These are phyloP conservation scores for Helotiales sp. DNA, from an alignment of 2,329 filamentous ascomycete species.

Conservation along the genomic window DNA sequence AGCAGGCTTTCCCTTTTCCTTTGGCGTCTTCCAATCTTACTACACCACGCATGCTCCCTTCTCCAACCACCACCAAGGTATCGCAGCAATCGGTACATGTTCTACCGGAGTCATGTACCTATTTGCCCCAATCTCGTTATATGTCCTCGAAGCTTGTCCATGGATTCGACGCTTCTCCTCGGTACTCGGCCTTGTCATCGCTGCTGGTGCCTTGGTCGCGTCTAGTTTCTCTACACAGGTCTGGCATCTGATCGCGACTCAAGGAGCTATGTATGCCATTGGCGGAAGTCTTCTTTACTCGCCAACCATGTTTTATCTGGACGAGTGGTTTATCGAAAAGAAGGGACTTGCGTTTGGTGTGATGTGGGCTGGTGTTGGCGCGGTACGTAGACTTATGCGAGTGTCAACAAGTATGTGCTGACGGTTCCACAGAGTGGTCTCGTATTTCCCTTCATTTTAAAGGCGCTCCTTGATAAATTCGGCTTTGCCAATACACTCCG, in stretches of 20 bases:
- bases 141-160: constrained; percentile 39
- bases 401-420: constrained; percentile 45
- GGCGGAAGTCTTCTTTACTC: constrained; percentile 49
- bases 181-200: constrained; percentile 46
- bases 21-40: constrained; percentile 51
- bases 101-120: constrained; percentile 39
- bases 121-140: constrained; percentile 33
- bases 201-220: constrained; percentile 43
- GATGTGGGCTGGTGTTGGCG: constrained; percentile 47
- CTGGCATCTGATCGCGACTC: constrained; percentile 51
- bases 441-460: constrained; percentile 46
- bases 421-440: constrained; percentile 31
- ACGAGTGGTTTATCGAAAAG: constrained; percentile 55
- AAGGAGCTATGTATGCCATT: constrained; percentile 53
- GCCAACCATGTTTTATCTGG: constrained; percentile 49
- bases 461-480: constrained; percentile 48
- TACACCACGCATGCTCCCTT: constrained; percentile 48
- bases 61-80: constrained; percentile 43
- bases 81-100: constrained; percentile 51
- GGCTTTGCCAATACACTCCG: constrained; percentile 47
- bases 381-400: constrained; percentile 37
- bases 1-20: constrained; percentile 46
- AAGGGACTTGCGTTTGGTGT: constrained; percentile 56
- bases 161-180: constrained; percentile 39
- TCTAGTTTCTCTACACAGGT: constrained; percentile 51